phyloP scores from a whole-genome alignment of 208 protist genomes.

The Wallacemonas sp. region DNA sequence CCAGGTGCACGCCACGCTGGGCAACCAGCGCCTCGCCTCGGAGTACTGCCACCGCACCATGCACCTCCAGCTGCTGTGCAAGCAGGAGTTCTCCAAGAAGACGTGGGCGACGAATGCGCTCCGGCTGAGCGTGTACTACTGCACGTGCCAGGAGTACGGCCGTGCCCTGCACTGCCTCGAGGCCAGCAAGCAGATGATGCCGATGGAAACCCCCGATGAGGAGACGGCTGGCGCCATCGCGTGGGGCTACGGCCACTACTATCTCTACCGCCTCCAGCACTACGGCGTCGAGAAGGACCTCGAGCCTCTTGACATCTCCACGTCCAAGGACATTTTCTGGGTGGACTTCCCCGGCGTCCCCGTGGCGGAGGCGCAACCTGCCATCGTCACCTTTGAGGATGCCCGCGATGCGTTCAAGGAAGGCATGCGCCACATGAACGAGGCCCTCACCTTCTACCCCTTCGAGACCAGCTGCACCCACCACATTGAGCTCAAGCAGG shows the following conservation, averaged over 20 bases:
- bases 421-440: conserved; percentile 62
- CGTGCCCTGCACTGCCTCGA: conserved; percentile 82
- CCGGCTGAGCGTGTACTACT: conserved; percentile 83
- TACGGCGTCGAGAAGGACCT: conserved; percentile 43
- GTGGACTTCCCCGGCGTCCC: conserved; percentile 70
- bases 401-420: conserved; percentile 79
- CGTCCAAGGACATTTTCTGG: conserved; percentile 41
- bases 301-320: not conserved
- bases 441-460: conserved; percentile 73
- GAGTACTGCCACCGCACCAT: conserved; percentile 89
- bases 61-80: conserved; percentile 78
- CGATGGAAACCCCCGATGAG: conserved; percentile 33
- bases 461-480: conserved; percentile 86
- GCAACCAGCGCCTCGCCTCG: conserved; percentile 51
- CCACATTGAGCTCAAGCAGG: conserved; percentile 77
- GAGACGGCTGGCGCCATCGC: conserved; percentile 66
- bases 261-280: conserved; percentile 71
- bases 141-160: conserved; percentile 62
- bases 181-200: conserved; percentile 81
- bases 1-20: conserved; percentile 66
- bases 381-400: conserved; percentile 66
- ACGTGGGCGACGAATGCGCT: conserved; percentile 88
- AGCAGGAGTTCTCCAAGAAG: conserved; percentile 73
- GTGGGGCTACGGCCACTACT: conserved; percentile 76
- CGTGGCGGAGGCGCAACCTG: conserved; percentile 27